phyloP scores from a whole-genome alignment of 192 early-diverging fungal species.

The Ambispora gerdemannii region DNA sequence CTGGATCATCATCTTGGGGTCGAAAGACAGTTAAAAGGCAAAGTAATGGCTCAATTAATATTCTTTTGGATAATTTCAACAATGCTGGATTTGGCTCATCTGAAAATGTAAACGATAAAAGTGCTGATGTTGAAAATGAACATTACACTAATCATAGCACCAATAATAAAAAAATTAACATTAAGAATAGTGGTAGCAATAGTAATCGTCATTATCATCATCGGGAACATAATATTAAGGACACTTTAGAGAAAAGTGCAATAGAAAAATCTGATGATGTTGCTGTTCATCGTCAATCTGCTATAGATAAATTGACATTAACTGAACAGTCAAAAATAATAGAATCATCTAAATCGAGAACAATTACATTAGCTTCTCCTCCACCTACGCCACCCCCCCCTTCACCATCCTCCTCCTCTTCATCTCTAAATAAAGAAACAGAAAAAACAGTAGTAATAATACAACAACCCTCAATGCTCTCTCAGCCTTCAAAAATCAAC shows the following conservation, averaged over 20 bases:
- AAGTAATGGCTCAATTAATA: constrained; percentile 22
- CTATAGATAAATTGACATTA: constrained; percentile 4
- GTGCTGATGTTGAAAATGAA: too few species aligned
- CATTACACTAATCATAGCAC: too few species aligned
- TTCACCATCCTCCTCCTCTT: background rate
- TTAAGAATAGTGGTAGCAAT: background rate
- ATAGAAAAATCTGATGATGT: constrained; percentile 12
- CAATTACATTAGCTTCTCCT: constrained; percentile 21
- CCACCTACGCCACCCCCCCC: constrained; percentile 14
- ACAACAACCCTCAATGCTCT: background rate
- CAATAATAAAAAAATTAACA: too few species aligned
- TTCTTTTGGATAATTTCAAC: constrained; percentile 24
- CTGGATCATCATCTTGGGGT: constrained; percentile 21
- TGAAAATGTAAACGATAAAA: too few species aligned
- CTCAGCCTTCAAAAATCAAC: too few species aligned
- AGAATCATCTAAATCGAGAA: constrained; percentile 29
- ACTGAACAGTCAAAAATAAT: constrained; percentile 1
- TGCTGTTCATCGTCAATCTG: background rate
- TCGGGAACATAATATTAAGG: background rate
- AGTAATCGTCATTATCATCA: background rate
- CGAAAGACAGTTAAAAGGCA: constrained; percentile 23
- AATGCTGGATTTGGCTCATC: constrained; percentile 22
- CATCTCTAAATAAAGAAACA: background rate
- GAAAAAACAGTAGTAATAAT: background rate
- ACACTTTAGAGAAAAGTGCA: constrained; percentile 14